Percentiles rank a stretch among this genome's conserved stretches.
Conservation (phyloP, 2,329 filamentous ascomycete genomes). For the Chrysoporthe deuterocubensis region DNA sequence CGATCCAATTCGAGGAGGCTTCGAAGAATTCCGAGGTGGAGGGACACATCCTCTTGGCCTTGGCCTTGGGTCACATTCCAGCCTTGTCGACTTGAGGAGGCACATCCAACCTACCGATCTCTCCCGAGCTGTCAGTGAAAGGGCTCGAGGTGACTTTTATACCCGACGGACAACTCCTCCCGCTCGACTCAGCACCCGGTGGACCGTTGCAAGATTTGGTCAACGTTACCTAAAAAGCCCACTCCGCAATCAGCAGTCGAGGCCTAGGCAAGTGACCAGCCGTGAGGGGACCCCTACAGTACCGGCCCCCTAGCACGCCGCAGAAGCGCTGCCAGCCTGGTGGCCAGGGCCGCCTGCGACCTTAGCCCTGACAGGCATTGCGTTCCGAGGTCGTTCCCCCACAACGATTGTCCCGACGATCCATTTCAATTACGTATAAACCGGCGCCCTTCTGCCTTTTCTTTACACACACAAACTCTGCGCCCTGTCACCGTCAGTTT, state of each 20-base stretch:
- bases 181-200: constrained; percentile 27
- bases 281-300: constrained; percentile 19
- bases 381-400: constrained; percentile 33
- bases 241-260: constrained; percentile 23
- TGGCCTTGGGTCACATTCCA: constrained; percentile 1
- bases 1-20: constrained; percentile 18
- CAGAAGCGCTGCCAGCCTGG: constrained; percentile 18
- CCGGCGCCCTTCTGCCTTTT: constrained; percentile 45
- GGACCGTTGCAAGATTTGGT: constrained; percentile 26
- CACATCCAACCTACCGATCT: constrained; percentile 9
- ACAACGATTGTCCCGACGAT: constrained; percentile 29
- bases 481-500: constrained; percentile 45
- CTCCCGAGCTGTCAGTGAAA: constrained; percentile 4
- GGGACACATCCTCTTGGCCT: constrained; percentile 15
- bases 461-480: constrained; percentile 43
- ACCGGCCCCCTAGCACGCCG: neutral
- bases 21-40: constrained; percentile 17
- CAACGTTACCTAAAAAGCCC: constrained; percentile 29
- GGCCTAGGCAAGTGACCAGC: constrained; percentile 14
- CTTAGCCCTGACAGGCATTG: constrained; percentile 26
- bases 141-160: constrained; percentile 29
- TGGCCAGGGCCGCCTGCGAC: constrained; percentile 16
- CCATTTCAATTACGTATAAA: constrained; percentile 51
- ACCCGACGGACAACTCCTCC: constrained; percentile 20
- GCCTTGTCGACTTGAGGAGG: constrained; percentile 5